These are phyloP conservation scores for Alternaria triticina DNA, from an alignment of 2,329 filamentous ascomycete species.

Conservation along the genomic window DNA sequence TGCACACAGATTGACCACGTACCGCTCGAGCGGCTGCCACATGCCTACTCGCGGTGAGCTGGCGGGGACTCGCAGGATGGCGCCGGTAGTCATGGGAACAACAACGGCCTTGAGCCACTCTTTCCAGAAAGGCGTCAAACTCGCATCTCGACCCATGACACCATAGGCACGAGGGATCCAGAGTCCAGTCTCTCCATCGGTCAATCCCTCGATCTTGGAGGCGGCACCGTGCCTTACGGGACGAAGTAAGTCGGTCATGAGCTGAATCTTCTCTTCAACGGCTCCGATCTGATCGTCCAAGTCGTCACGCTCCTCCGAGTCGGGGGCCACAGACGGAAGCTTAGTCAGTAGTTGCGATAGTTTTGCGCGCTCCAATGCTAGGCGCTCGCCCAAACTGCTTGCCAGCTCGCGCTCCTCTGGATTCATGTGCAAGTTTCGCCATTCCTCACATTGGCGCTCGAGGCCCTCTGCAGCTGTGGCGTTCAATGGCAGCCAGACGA, in stretches of 20 bases:
- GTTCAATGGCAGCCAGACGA: conserved; percentile 89
- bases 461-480: conserved; percentile 81
- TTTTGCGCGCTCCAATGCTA: conserved; percentile 87
- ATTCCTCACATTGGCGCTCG: conserved; percentile 66
- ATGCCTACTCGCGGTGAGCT: conserved; percentile 89
- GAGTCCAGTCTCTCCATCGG: conserved; percentile 91
- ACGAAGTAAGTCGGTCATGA: conserved; percentile 95
- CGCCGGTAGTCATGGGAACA: conserved; percentile 94
- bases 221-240: conserved; percentile 93
- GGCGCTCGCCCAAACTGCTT: conserved; percentile 84
- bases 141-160: conserved; percentile 82
- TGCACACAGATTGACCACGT: conserved; percentile 95
- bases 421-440: conserved; percentile 74
- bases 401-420: conserved; percentile 90
- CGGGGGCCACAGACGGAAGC: conserved; percentile 80
- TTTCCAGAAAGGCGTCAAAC: conserved; percentile 93
- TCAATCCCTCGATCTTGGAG: conserved; percentile 95
- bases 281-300: conserved; percentile 94
- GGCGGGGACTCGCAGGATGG: conserved; percentile 79
- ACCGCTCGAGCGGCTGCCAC: conserved; percentile 96
- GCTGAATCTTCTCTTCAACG: conserved; percentile 93
- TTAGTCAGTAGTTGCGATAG: conserved; percentile 85
- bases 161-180: conserved; percentile 96
- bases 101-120: conserved; percentile 94
- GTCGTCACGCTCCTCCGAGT: conserved; percentile 78